A percentile compares a stretch with the other conserved stretches of the same genome.
phyloP scores from a whole-genome alignment of 208 protist genomes.

The Leishmania turanica region DNA sequence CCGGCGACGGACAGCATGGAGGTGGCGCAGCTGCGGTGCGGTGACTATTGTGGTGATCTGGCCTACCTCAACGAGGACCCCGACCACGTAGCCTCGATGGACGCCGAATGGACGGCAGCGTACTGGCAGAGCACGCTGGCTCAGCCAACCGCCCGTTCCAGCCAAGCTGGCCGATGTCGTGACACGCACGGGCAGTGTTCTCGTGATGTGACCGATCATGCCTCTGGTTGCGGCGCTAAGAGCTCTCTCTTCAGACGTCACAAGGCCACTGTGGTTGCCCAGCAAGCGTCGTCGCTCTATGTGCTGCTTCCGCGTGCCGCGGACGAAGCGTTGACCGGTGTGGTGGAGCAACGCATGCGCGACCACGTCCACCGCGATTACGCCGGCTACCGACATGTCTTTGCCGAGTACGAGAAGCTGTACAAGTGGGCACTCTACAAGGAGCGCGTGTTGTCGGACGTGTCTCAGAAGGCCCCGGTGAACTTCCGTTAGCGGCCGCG shows the following conservation, averaged over 20 bases:
- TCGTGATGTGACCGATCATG: background rate
- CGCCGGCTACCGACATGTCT: conserved; percentile 30
- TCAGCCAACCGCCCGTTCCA: background rate
- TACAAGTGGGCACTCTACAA: conserved; percentile 51
- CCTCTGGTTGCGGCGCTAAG: background rate
- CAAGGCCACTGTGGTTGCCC: conserved; percentile 23
- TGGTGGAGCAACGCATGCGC: conserved; percentile 25
- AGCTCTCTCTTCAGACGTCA: conserved; percentile 28
- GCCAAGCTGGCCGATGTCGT: background rate
- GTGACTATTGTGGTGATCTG: conserved; percentile 80
- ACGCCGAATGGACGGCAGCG: conserved; percentile 45
- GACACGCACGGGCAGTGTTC: background rate
- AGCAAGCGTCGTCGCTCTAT: conserved; percentile 17
- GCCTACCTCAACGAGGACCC: conserved; percentile 62
- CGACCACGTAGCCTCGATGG: conserved; percentile 58
- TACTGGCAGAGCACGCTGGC: conserved; percentile 65
- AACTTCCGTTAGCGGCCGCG: conserved; percentile 9
- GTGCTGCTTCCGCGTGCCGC: conserved; percentile 27
- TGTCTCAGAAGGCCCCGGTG: conserved; percentile 14
- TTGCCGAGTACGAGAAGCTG: conserved; percentile 48
- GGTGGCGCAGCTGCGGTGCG: conserved; percentile 49
- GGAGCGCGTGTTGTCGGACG: conserved; percentile 33
- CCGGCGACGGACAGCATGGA: conserved; percentile 50
- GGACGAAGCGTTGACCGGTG: conserved; percentile 7
- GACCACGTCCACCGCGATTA: conserved; percentile 39